A percentile compares a stretch with the other conserved stretches of the same genome.
These are phyloP conservation scores for Cordyceps tenuipes DNA, from an alignment of 2,329 filamentous ascomycete genomes.

Conservation along the genomic window DNA sequence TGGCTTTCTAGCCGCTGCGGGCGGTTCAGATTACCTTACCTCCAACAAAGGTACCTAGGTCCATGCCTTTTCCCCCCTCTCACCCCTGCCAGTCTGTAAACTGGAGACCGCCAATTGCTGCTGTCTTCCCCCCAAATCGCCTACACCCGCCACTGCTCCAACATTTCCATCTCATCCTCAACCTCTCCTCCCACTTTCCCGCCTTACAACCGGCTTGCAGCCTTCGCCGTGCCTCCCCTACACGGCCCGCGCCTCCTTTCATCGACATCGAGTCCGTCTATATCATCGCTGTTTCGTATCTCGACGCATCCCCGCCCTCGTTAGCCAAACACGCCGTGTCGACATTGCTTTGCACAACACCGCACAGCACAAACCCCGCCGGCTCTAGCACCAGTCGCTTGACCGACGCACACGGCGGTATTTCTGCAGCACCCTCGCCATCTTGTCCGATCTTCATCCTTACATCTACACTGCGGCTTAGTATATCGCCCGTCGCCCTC, in stretches of 20 bases:
- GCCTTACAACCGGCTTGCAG: background rate
- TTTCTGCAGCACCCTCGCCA: background rate
- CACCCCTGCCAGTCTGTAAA: background rate
- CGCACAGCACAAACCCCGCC: background rate
- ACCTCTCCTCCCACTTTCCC: background rate
- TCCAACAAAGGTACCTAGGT: background rate
- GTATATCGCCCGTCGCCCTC: background rate
- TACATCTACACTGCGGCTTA: background rate
- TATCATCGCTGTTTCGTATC: background rate
- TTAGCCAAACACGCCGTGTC: background rate
- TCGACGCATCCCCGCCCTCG: background rate
- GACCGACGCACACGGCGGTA: slow-evolving; percentile 3
- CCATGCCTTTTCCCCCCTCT: background rate
- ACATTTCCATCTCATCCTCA: slow-evolving; percentile 9
- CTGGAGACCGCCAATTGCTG: slow-evolving; percentile 11
- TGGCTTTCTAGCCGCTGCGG: background rate
- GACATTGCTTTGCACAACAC: background rate
- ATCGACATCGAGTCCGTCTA: background rate
- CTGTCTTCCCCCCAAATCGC: background rate
- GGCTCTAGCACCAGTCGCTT: slow-evolving; percentile 3
- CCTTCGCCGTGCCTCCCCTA: slow-evolving; percentile 1
- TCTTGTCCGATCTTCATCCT: background rate
- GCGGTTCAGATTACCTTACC: slow-evolving; percentile 7
- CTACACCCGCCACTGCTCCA: background rate
- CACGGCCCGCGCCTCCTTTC: background rate